phyloP scores from a whole-genome alignment of 352 stramenopile species.

The Pythium phragmitis region DNA sequence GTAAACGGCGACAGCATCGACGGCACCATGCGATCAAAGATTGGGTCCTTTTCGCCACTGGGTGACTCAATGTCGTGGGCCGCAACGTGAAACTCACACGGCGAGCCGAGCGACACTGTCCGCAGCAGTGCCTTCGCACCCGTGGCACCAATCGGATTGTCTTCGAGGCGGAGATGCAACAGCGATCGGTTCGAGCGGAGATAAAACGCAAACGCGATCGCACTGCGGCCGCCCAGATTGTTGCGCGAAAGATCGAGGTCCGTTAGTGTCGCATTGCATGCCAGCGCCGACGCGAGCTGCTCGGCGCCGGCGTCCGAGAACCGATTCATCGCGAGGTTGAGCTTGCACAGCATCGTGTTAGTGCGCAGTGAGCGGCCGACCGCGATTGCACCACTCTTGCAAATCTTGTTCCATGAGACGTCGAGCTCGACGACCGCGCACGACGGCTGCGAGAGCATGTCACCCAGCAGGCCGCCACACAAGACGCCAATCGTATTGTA shows the following conservation, averaged over 20 bases:
- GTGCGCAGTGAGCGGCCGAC: slow-evolving; percentile 55
- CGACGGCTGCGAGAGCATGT: slow-evolving; percentile 53
- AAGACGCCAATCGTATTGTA: slow-evolving; percentile 64
- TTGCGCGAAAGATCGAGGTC: slow-evolving; percentile 65
- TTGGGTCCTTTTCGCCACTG: slow-evolving; percentile 26
- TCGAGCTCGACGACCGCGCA: slow-evolving; percentile 54
- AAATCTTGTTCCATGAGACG: slow-evolving; percentile 75
- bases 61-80: slow-evolving; percentile 47
- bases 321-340: slow-evolving; percentile 72
- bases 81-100: slow-evolving; percentile 56
- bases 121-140: slow-evolving; percentile 54
- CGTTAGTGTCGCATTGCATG: slow-evolving; percentile 42
- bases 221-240: slow-evolving; percentile 48
- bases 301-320: slow-evolving; percentile 64
- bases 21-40: slow-evolving; percentile 60
- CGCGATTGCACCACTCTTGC: slow-evolving; percentile 43
- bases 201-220: slow-evolving; percentile 61
- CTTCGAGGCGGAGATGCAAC: slow-evolving; percentile 40
- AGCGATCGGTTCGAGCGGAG: slow-evolving; percentile 46
- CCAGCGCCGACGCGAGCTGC: slow-evolving; percentile 51
- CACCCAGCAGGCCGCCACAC: slow-evolving; percentile 49
- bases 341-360: slow-evolving; percentile 40
- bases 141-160: slow-evolving; percentile 57
- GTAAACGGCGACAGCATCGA: slow-evolving; percentile 59
- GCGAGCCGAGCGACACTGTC: slow-evolving; percentile 45